Conservation (phyloP, 2,329 filamentous ascomycete species). For the Neonectria sp. region DNA sequence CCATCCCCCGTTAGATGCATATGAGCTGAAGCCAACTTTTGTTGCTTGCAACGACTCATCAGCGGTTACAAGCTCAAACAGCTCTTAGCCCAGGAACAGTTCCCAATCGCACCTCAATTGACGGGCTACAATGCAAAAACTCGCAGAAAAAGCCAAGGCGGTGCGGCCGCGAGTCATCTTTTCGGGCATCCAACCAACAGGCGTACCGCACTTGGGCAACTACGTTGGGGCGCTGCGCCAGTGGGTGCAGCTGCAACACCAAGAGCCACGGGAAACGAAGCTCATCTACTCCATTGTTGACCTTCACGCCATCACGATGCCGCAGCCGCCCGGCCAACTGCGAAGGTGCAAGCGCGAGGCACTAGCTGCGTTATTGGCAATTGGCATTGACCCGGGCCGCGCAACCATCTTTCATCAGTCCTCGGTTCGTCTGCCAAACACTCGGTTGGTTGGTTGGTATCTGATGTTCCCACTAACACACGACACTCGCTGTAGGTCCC, state of each 20-base stretch:
- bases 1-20: slow-evolving; percentile 45
- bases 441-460: neutral
- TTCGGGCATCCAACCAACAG: slow-evolving; percentile 97
- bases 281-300: slow-evolving; percentile 93
- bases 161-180: slow-evolving; percentile 74
- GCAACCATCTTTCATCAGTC: slow-evolving; percentile 89
- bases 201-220: slow-evolving; percentile 94
- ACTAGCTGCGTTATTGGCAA: slow-evolving; percentile 84
- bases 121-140: slow-evolving; percentile 7
- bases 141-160: slow-evolving; percentile 1
- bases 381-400: slow-evolving; percentile 85
- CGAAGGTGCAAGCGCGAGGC: slow-evolving; percentile 78
- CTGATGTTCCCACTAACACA: slow-evolving; percentile 3
- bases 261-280: slow-evolving; percentile 70
- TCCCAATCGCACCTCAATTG: neutral
- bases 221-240: slow-evolving; percentile 90
- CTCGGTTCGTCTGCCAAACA: slow-evolving; percentile 64
- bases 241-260: slow-evolving; percentile 84
- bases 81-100: neutral
- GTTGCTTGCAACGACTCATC: slow-evolving; percentile 14
- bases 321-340: slow-evolving; percentile 75
- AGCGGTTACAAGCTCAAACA: slow-evolving; percentile 14
- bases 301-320: slow-evolving; percentile 90
- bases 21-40: slow-evolving; percentile 23
- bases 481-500: slow-evolving; percentile 67